These are phyloP conservation scores for Tulasnella sp. DNA, from an alignment of 768 basidiomycete species.

Conservation along the genomic window DNA sequence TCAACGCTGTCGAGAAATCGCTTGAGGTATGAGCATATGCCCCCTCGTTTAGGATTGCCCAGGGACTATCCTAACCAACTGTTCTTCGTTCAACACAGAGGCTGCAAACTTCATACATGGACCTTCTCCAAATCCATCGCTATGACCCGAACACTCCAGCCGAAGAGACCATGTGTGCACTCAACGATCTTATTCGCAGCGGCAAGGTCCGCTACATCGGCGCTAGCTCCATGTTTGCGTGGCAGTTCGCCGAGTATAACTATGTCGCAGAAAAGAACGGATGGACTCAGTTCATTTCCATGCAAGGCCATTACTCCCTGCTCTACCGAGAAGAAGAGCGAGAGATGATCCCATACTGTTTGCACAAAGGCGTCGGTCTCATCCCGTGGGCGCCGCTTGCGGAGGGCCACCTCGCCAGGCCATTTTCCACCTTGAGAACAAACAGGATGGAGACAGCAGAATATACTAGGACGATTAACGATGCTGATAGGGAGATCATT, in stretches of 20 bases:
- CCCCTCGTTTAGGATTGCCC: too few species aligned
- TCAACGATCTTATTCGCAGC: not conserved
- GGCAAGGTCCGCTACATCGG: not conserved
- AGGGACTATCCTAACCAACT: too few species aligned
- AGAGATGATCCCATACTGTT: not conserved
- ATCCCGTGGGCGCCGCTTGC: not conserved
- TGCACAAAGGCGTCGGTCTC: not conserved
- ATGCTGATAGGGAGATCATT: too few species aligned
- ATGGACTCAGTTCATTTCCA: not conserved
- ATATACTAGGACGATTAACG: too few species aligned
- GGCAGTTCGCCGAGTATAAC: not conserved
- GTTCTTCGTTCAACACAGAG: not conserved
- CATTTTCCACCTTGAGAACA: too few species aligned
- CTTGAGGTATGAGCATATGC: too few species aligned
- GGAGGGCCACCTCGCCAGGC: not conserved
- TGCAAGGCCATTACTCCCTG: not conserved
- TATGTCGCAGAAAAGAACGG: slow-evolving; percentile 17
- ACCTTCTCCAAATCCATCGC: not conserved
- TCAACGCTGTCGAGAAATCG: not conserved
- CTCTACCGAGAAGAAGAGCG: slow-evolving; percentile 2
- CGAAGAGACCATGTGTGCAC: not conserved
- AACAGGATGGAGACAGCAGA: not conserved
- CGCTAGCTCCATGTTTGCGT: not conserved
- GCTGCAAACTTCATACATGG: not conserved
- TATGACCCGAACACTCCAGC: not conserved